These are phyloP conservation scores for Fonsecaea nubica DNA, from an alignment of 2,329 filamentous ascomycete genomes.

Conservation along the genomic window DNA sequence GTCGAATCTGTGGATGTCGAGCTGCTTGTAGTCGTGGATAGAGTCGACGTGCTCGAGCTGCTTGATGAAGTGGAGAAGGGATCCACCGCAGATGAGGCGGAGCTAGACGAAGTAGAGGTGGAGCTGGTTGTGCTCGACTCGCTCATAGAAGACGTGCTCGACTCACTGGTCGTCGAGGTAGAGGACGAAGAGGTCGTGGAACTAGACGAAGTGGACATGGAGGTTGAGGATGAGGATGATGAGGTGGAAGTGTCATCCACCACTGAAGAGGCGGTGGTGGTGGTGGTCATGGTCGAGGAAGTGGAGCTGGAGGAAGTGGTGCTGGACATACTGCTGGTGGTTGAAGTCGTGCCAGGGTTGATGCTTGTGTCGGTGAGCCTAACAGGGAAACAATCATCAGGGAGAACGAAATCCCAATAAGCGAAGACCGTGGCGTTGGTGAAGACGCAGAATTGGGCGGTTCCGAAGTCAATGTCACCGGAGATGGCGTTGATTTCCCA, in stretches of 20 bases:
- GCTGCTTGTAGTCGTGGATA: neutral
- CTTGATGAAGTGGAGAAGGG: neutral
- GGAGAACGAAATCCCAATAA: slow-evolving; percentile 18
- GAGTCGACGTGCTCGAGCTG: neutral
- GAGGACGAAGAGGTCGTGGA: neutral
- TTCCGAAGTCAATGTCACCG: slow-evolving; percentile 10
- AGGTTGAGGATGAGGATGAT: neutral
- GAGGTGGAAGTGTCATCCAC: neutral
- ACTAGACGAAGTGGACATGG: neutral
- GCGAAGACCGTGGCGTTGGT: slow-evolving; percentile 13
- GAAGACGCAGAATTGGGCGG: slow-evolving; percentile 15
- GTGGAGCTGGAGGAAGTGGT: neutral
- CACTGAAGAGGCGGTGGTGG: neutral
- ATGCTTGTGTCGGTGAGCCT: slow-evolving; percentile 2
- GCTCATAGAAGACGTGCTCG: neutral
- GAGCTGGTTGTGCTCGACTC: neutral
- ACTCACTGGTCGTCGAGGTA: neutral
- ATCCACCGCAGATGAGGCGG: neutral
- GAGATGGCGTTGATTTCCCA: slow-evolving; percentile 12
- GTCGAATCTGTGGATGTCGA: neutral
- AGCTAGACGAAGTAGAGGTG: neutral
- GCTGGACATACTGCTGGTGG: neutral
- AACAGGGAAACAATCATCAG: slow-evolving; percentile 16
- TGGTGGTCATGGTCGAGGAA: neutral
- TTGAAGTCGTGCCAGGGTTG: neutral